These are phyloP conservation scores for Dioscorea zingiberensis DNA, from an alignment of 106 monocot species.

Conservation along the genomic window DNA sequence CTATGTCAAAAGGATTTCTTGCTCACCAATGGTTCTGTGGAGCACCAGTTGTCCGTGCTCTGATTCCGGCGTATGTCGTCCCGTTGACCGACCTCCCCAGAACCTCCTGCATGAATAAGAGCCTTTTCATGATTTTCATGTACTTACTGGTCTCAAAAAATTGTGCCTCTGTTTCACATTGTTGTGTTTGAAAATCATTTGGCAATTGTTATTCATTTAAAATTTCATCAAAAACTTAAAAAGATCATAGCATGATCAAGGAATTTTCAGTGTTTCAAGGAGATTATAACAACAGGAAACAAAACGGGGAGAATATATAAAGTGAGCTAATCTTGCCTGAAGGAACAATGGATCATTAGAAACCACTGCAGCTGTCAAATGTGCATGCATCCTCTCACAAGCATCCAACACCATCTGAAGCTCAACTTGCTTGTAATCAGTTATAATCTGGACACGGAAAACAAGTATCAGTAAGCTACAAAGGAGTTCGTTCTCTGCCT, in stretches of 20 bases:
- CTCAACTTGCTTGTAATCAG: constrained; percentile 63
- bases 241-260: neutral
- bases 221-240: neutral
- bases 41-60: constrained; percentile 96
- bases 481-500: no score
- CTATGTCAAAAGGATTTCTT: neutral
- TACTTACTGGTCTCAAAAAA: no score
- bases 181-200: no score
- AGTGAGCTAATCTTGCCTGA: constrained; percentile 40
- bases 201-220: neutral
- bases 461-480: neutral
- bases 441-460: constrained; percentile 46
- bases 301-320: no score
- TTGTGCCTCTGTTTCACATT: no score
- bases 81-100: constrained; percentile 87
- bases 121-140: no score
- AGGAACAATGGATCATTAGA: constrained; percentile 88
- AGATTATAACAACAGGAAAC: no score
- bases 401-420: constrained; percentile 76
- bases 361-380: constrained; percentile 95
- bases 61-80: constrained; percentile 91
- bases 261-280: no score
- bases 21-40: constrained; percentile 95
- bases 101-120: constrained; percentile 51
- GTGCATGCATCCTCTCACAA: constrained; percentile 90